A percentile compares a stretch with the other conserved stretches of the same genome.
phyloP scores from a whole-genome alignment of 169 alveolate species.

The Eimeria necatrix region DNA sequence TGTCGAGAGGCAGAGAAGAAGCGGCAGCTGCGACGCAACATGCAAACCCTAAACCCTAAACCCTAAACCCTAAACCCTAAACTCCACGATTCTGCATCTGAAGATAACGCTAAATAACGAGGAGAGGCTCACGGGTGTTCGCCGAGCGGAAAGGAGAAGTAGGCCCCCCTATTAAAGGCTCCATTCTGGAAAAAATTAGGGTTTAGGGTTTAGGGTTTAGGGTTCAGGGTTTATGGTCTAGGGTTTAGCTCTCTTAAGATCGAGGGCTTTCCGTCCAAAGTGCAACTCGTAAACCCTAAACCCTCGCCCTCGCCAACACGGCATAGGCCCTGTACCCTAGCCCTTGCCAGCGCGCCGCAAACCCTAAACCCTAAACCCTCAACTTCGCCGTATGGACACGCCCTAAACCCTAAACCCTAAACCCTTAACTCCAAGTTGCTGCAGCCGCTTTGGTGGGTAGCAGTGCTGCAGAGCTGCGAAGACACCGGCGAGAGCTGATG shows the following conservation, averaged over 20 bases:
- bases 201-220: neutral
- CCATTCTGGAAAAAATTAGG: constrained; percentile 11
- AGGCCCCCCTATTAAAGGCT: constrained; percentile 45
- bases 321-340: too few relatives aligned
- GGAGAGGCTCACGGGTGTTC: neutral
- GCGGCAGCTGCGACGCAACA: constrained; percentile 20
- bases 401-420: too few relatives aligned
- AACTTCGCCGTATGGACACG: too few relatives aligned
- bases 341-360: too few relatives aligned
- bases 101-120: neutral
- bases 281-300: too few relatives aligned
- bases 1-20: neutral
- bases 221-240: constrained; percentile 20
- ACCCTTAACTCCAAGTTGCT: too few relatives aligned
- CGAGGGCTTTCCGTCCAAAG: too few relatives aligned
- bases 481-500: too few relatives aligned
- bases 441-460: too few relatives aligned
- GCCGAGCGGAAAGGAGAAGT: constrained; percentile 33
- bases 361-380: too few relatives aligned
- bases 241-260: neutral
- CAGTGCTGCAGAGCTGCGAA: too few relatives aligned
- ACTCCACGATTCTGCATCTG: neutral
- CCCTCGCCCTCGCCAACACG: too few relatives aligned
- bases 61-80: constrained; percentile 16
- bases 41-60: constrained; percentile 51